Percentiles rank a stretch among this genome's conserved stretches.
phyloP scores from a whole-genome alignment of 2,329 filamentous ascomycete genomes.

The Didymella sp. region DNA sequence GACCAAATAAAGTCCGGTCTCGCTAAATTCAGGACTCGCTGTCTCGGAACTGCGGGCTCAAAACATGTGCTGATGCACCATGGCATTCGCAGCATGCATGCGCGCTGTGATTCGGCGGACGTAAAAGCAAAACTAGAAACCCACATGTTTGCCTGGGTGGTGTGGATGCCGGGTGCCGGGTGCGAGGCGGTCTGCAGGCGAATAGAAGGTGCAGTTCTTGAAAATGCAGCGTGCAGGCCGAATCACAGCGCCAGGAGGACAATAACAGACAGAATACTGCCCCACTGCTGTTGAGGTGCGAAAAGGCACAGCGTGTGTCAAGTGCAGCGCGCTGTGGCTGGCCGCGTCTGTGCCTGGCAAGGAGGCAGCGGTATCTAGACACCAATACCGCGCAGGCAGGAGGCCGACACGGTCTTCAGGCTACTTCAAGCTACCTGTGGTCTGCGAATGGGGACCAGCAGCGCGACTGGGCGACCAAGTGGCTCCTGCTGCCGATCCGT shows the following conservation, averaged over 20 bases:
- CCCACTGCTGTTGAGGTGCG: slow-evolving; percentile 1
- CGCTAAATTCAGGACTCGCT: background rate
- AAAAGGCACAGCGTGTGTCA: slow-evolving; percentile 5
- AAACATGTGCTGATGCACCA: slow-evolving; percentile 22
- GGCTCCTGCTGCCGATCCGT: slow-evolving; percentile 19
- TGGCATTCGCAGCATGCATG: slow-evolving; percentile 6
- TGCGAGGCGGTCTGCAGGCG: slow-evolving; percentile 23
- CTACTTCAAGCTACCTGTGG: slow-evolving; percentile 10
- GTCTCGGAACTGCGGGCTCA: slow-evolving; percentile 16
- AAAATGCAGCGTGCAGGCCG: slow-evolving; percentile 23
- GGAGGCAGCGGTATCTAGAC: slow-evolving; percentile 16
- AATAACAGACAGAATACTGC: slow-evolving; percentile 6
- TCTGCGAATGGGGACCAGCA: slow-evolving; percentile 7
- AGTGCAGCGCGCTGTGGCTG: slow-evolving; percentile 11
- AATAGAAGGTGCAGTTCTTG: slow-evolving; percentile 16
- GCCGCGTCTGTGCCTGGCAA: slow-evolving; percentile 1
- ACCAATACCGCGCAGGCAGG: background rate
- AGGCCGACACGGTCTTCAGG: slow-evolving; percentile 13
- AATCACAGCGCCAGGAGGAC: slow-evolving; percentile 25
- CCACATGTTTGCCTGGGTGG: slow-evolving; percentile 16
- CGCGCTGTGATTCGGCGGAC: slow-evolving; percentile 6
- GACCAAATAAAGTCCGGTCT: background rate
- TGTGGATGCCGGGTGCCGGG: background rate
- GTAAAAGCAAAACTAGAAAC: slow-evolving; percentile 11
- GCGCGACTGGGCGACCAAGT: slow-evolving; percentile 8